phyloP scores from a whole-genome alignment of 2,329 filamentous ascomycete species.

The Xenosphaeropsis pyriputrescens region DNA sequence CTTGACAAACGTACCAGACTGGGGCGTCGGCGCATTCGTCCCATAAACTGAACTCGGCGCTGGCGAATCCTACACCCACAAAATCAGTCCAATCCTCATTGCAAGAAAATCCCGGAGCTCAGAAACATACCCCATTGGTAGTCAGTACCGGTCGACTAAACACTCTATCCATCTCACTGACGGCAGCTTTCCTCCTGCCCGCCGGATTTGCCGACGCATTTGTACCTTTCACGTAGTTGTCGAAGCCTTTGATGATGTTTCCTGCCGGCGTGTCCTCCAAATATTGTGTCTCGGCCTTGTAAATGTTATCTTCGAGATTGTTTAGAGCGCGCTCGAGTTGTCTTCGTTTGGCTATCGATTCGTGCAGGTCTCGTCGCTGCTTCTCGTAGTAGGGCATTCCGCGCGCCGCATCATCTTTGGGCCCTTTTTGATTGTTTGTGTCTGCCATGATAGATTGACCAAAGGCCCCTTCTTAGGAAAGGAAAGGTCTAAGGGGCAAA shows the following conservation, averaged over 20 bases:
- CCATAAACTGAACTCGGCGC: slow-evolving; percentile 11
- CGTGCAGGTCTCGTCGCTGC: slow-evolving; percentile 49
- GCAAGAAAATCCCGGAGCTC: slow-evolving; percentile 15
- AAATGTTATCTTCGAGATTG: slow-evolving; percentile 60
- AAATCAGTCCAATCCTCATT: slow-evolving; percentile 2
- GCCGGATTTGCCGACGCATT: slow-evolving; percentile 46
- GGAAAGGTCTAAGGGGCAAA: too few species aligned
- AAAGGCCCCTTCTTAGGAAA: too few species aligned
- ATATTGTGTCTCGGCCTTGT: slow-evolving; percentile 71
- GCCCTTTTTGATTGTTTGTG: slow-evolving; percentile 1
- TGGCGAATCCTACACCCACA: slow-evolving; percentile 13
- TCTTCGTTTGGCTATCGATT: slow-evolving; percentile 29
- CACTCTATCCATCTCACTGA: slow-evolving; percentile 58
- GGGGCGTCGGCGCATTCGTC: slow-evolving; percentile 35
- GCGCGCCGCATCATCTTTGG: slow-evolving; percentile 1
- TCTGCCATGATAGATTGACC: too few species aligned
- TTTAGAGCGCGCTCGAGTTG: slow-evolving; percentile 8
- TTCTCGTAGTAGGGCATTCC: slow-evolving; percentile 54
- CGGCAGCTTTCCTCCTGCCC: slow-evolving; percentile 46
- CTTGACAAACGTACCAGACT: slow-evolving; percentile 37
- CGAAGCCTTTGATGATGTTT: slow-evolving; percentile 96
- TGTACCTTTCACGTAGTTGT: slow-evolving; percentile 90
- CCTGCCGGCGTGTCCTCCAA: slow-evolving; percentile 79
- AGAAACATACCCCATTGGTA: slow-evolving; percentile 28
- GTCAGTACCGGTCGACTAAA: slow-evolving; percentile 55